Base-by-base conservation (phyloP, 1,284 basidiomycete genomes). In the Sporisorium graminicola region DNA sequence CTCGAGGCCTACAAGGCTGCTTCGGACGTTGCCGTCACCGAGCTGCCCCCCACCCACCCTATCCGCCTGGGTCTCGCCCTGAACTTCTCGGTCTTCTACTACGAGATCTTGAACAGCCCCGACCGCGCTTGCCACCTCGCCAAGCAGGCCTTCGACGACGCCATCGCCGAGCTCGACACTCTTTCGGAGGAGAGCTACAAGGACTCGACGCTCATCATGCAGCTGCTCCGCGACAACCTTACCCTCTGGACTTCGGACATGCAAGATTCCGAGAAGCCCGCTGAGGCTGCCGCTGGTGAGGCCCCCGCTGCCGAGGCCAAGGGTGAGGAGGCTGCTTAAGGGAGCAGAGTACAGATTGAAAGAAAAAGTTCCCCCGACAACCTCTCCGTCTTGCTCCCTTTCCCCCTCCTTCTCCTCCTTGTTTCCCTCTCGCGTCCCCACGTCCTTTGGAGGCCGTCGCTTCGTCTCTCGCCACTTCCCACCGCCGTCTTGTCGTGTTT, bases 11-110 rank as follows among this genome's bases (percentile, higher is more conserved):
- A 99, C 93, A 99, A 99, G 92, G 93, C 94, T 78, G 96, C 96
- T 64, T 98, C 95, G 60, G 95, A 98, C 82, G 95, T 99, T 87
- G 96, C 96, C 81, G 92, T 96, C 81, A 96, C 93, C 59, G 95
- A 99, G 89, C 92, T 99, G 57, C 95, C 96, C 46, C 97, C 96
- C 29, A 99, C 96, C 83, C 97, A 99, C 90, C 96, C 96, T 82
- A 99, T 99, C 88, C 95, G 96, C 86, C 93, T 99, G 78, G 96
- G 96, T 88, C 93, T 99, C 66, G 97, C 96, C 55, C 90, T 99
- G 86, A 99, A 99, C 92, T 99, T 99, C 91, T 98, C 95, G 74
- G 96, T 99, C 69, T 99, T 99, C 91, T 99, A 99, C 92, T 99
- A 98, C 89, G 97, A 99, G 73, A 98, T 99, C 88, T 92, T 99